phyloP scores from a whole-genome alignment of 768 basidiomycete species.

The Russula lepida region DNA sequence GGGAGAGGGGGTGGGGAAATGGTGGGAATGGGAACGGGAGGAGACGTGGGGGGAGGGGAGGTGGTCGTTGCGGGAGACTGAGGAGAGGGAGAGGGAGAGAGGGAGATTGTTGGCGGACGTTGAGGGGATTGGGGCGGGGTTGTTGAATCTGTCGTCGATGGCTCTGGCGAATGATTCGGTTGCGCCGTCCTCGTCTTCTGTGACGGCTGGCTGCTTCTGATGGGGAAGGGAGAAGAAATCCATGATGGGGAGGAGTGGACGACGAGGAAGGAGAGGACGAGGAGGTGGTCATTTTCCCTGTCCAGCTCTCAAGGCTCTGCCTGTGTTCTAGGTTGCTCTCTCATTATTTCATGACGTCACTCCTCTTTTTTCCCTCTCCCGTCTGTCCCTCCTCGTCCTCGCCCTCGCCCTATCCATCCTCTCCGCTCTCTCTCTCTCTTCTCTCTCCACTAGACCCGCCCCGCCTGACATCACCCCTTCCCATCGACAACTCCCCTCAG shows the following conservation, averaged over 20 bases:
- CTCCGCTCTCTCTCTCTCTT: too few species aligned
- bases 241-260: slow-evolving; percentile 12
- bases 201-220: slow-evolving; percentile 1
- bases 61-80: slow-evolving; percentile 11
- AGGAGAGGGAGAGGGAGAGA: slow-evolving; percentile 24
- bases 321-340: slow-evolving; percentile 10
- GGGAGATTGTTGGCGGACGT: slow-evolving; percentile 23
- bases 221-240: slow-evolving; percentile 22
- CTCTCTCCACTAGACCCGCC: neutral
- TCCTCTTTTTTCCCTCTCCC: neutral
- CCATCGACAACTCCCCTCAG: neutral
- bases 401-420: neutral
- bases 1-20: slow-evolving; percentile 11
- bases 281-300: slow-evolving; percentile 1
- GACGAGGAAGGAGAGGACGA: neutral
- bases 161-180: slow-evolving; percentile 47
- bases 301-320: neutral
- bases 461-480: slow-evolving; percentile 1
- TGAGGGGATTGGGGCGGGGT: slow-evolving; percentile 23
- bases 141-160: slow-evolving; percentile 39
- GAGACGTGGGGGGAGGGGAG: slow-evolving; percentile 17
- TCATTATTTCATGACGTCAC: slow-evolving; percentile 13
- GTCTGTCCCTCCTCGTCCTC: neutral
- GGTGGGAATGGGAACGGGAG: slow-evolving; percentile 6
- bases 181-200: slow-evolving; percentile 23